These are phyloP conservation scores for Carex littledalei DNA, from an alignment of 176 grass and related monocot genomes.

Conservation along the genomic window DNA sequence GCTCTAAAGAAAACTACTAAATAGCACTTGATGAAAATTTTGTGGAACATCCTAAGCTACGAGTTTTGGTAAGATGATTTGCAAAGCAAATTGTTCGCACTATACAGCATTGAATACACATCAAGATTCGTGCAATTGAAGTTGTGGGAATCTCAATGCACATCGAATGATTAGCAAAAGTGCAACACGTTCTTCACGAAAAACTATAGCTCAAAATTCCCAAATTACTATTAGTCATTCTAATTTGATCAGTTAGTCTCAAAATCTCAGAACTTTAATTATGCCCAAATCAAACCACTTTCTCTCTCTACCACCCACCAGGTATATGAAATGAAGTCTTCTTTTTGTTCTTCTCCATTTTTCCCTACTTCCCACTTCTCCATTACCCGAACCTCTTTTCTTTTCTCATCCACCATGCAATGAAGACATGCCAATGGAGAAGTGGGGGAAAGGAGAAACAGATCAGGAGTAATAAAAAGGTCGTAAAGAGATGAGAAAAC, in stretches of 20 bases:
- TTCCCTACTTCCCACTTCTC: not conserved
- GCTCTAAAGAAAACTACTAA: not conserved
- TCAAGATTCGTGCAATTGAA: not conserved
- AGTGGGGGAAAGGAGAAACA: not conserved
- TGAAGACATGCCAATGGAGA: not conserved
- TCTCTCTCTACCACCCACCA: not conserved
- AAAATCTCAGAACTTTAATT: not conserved
- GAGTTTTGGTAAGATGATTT: not conserved
- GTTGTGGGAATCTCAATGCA: not conserved
- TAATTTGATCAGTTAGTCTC: not conserved
- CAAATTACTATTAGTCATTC: not conserved
- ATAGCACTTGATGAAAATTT: not conserved
- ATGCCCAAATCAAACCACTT: not conserved
- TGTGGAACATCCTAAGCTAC: not conserved
- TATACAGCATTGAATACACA: not conserved
- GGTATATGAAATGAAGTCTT: not conserved
- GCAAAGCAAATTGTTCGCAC: not conserved
- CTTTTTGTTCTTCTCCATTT: not conserved
- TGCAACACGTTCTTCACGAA: not conserved
- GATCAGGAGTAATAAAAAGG: not conserved
- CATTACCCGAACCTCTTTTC: not conserved
- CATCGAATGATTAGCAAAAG: not conserved
- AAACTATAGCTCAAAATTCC: not conserved
- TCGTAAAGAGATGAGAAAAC: not conserved
- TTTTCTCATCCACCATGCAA: not conserved